Base-by-base conservation (phyloP, 345 rosid genomes). In the Hirschfeldia incana region DNA sequence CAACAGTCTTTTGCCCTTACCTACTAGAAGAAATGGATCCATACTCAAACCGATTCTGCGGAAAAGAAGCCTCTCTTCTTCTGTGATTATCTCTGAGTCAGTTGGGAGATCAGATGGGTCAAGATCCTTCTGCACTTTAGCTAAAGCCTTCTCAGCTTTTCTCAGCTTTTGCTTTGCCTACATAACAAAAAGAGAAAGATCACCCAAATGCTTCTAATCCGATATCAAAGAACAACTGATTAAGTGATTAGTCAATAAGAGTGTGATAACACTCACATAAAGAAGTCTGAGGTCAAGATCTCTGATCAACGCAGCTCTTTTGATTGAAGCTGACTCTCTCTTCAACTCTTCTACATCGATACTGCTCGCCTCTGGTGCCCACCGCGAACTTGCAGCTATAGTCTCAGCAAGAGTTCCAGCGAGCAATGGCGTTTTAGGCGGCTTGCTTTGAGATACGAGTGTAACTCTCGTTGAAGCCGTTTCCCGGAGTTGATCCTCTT, bases 401-500 rank as follows among this genome's bases (percentile, higher is more conserved):
- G 98, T 92, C 85, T 94, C 98, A 74, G 93, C 83, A 61, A 92
- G 92, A 4, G 98, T 94, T 49, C 98, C 98, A 74, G 98, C 97
- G 61, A 94, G 86, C 65, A 83, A 78, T 10, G 83, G 87, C 55
- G 72, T 73, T 62, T 80, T 79, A 61, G 83, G 76, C 63, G 81
- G 76, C 80, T 75, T 85, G 63, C 63, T 62, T 53, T 74, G 85
- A 67, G 87, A 82, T 67, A 64, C 70, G 16, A 77, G 72, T 46
- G 74, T 67, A 37, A 71, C 75, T 34, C 75, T 83, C 6, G 68
- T 46, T 76, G 77, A 71, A 49, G 92, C 89, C 81, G 69, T 76
- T 64, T 85, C 84, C 36, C 98, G 87, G 51, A 82, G 90, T 84
- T 82, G 82, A 68, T 92, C 98, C 84, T 94, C 98, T 84, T 89